Conservation (phyloP, 768 basidiomycete genomes). For the Galerina marginata region DNA sequence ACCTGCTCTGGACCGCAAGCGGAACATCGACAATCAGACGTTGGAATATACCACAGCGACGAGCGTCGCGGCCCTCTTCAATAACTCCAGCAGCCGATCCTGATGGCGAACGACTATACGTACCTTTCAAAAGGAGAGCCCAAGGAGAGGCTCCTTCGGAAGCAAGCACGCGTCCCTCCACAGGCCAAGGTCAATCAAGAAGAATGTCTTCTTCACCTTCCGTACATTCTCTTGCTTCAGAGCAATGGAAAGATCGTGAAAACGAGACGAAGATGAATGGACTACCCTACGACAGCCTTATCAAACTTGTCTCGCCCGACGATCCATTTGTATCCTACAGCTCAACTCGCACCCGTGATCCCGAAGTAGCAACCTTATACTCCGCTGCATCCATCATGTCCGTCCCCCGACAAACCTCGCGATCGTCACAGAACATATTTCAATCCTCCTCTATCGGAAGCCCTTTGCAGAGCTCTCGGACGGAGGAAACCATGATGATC, state of each 20-base stretch:
- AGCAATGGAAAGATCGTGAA: constrained; percentile 35
- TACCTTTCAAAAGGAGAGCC: neutral
- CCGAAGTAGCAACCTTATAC: constrained; percentile 85
- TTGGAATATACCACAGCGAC: constrained; percentile 73
- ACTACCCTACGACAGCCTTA: constrained; percentile 73
- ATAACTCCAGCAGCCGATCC: constrained; percentile 22
- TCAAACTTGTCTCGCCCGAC: constrained; percentile 72
- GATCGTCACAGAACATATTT: constrained; percentile 33
- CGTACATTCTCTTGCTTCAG: constrained; percentile 39
- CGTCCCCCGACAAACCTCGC: constrained; percentile 40
- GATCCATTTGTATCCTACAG: constrained; percentile 56
- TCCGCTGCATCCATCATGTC: constrained; percentile 85
- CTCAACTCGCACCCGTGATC: constrained; percentile 55
- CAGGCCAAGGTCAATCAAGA: constrained; percentile 29
- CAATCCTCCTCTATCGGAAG: constrained; percentile 21
- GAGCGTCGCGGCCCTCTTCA: constrained; percentile 39
- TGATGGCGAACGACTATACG: constrained; percentile 31
- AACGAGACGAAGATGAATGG: constrained; percentile 51
- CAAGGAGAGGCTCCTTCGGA: constrained; percentile 24
- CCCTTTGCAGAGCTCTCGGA: constrained; percentile 40
- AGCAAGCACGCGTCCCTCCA: constrained; percentile 33
- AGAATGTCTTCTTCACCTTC: constrained; percentile 39
- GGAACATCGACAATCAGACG: constrained; percentile 81
- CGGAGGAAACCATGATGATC: constrained; percentile 42
- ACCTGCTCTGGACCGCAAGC: constrained; percentile 88